Evolutionary conservation across 441 rosid species (phyloP).

Genomic region (Omphalea diandra): DNA sequence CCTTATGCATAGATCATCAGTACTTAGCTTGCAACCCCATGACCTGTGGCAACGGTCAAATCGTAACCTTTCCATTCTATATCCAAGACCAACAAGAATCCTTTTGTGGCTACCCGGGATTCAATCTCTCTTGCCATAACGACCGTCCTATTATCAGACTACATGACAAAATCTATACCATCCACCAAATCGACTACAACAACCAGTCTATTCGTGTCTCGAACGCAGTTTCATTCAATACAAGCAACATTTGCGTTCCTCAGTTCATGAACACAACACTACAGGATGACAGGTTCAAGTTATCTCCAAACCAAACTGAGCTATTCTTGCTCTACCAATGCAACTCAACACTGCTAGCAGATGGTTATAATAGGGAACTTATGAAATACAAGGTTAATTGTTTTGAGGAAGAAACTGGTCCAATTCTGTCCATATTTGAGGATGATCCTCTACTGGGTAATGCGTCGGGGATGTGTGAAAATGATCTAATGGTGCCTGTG

Average conservation of each 20-base stretch:
- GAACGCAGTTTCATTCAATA: constrained; percentile 14
- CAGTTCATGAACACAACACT: constrained; percentile 34
- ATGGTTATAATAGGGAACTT: not conserved
- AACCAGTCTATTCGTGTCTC: constrained; percentile 42
- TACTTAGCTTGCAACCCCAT: constrained; percentile 35
- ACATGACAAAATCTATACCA: constrained; percentile 14
- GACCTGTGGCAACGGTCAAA: constrained; percentile 36
- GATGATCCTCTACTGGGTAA: constrained; percentile 23
- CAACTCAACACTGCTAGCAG: constrained; percentile 9
- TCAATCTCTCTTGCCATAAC: constrained; percentile 36
- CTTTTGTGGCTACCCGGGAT: constrained; percentile 55
- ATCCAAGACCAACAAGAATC: constrained; percentile 22
- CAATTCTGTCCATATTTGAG: constrained; percentile 25
- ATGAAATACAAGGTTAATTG: constrained; percentile 16
- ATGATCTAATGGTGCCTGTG: constrained; percentile 32
- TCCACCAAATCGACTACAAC: constrained; percentile 30
- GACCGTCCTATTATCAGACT: constrained; percentile 29
- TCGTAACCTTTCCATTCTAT: constrained; percentile 43
- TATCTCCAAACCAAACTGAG: not conserved
- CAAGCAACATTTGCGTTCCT: constrained; percentile 17
- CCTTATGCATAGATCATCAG: constrained; percentile 23
- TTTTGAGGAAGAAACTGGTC: not conserved
- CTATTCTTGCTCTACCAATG: constrained; percentile 37
- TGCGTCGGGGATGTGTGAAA: constrained; percentile 23
- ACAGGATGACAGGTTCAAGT: constrained; percentile 1